Base-by-base conservation (phyloP, 108 stramenopile species). In the Nitzschia sp. region DNA sequence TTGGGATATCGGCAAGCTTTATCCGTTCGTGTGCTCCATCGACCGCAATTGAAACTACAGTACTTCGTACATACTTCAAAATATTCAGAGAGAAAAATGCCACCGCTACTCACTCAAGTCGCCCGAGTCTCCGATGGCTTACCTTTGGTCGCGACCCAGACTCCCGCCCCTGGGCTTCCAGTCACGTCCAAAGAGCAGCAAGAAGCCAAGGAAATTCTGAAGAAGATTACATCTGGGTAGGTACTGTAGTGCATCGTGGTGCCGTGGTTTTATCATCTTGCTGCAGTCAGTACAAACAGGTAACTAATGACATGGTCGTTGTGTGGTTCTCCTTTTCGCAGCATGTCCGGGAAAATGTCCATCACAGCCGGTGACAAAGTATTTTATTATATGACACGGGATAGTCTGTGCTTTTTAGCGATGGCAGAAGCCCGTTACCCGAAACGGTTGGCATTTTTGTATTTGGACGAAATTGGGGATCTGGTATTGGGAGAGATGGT, bases 391-490 rank as follows among this genome's bases (percentile, higher is more conserved):
- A 84, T 97, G 60, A 72, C 90, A 19, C 85, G 86, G 13, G 87
- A 85, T 59, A 81, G 75, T 45, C 74, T 91, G 2, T 89, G 86
- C 50, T 95, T 89, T 41, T 72, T 95, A 21, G 79, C 89, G 0
- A 64, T 93, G 76, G 86, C 89, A 6, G 86, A 90, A 76, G 69
- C 68, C 46, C 63, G 80, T 47, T 99, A 98, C 82, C 98, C 98
- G n/a, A 98, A 97, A 80, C 87, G 97, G 46, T 68, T 95, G 52
- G 94, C 95, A 13, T 99, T 99, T 72, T 78, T 97, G 44, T 99
- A 97, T 73, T 79, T 99, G 19, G 95, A 96, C 58, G 97, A 99
- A 80, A 78, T 98, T 13, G 81, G 85, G 45, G 86, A 91, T 71
- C 72, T 80, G 16, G 88, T 97, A 69, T 63, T 93, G 52, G 79